A percentile compares a stretch with the other conserved stretches of the same genome.
These are phyloP conservation scores for Paxillus rubicundulus DNA, from an alignment of 768 basidiomycete species.

Conservation along the genomic window DNA sequence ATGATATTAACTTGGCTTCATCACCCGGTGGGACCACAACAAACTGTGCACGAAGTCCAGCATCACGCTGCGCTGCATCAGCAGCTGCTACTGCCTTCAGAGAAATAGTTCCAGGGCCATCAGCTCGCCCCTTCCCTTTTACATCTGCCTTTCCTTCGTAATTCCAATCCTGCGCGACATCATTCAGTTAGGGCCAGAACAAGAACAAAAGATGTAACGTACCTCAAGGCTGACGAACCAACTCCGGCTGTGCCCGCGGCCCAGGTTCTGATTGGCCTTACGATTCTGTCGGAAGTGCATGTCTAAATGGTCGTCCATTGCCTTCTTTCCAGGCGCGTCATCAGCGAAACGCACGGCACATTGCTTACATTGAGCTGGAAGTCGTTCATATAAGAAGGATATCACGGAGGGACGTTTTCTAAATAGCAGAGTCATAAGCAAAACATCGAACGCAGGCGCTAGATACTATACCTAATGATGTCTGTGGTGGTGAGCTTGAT, in stretches of 20 bases:
- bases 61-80: slow-evolving; percentile 70
- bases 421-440: slow-evolving; percentile 19
- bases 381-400: slow-evolving; percentile 69
- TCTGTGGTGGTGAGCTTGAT: slow-evolving; percentile 67
- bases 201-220: slow-evolving; percentile 28
- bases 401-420: slow-evolving; percentile 54
- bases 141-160: slow-evolving; percentile 57
- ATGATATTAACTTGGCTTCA: slow-evolving; percentile 79
- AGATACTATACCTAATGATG: slow-evolving; percentile 58
- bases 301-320: slow-evolving; percentile 86
- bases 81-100: slow-evolving; percentile 59
- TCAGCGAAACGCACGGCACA: slow-evolving; percentile 88
- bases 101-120: slow-evolving; percentile 48
- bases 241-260: slow-evolving; percentile 83
- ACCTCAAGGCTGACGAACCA: slow-evolving; percentile 89
- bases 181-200: slow-evolving; percentile 12
- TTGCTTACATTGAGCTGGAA: slow-evolving; percentile 87
- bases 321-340: slow-evolving; percentile 64
- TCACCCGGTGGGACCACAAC: slow-evolving; percentile 89
- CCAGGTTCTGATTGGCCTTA: slow-evolving; percentile 71
- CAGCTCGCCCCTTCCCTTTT: slow-evolving; percentile 69
- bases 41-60: slow-evolving; percentile 70
- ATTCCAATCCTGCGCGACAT: slow-evolving; percentile 75
- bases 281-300: slow-evolving; percentile 95
- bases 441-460: neutral